A percentile compares a stretch with the other conserved stretches of the same genome.
phyloP scores from a whole-genome alignment of 164 flowering plant species.

The Protea cynaroides region DNA sequence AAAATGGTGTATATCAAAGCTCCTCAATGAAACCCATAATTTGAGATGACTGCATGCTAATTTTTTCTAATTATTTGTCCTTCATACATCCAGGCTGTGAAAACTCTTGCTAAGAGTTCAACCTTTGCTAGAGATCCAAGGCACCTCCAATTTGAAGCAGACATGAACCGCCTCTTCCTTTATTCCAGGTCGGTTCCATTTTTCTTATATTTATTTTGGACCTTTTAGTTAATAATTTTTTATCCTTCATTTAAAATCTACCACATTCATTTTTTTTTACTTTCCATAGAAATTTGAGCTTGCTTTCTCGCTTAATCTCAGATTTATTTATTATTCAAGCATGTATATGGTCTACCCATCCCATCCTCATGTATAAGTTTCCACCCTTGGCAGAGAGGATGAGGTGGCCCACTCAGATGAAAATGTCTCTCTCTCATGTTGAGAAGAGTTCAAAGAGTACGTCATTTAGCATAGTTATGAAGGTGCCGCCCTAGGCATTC shows the following conservation, averaged over 20 bases:
- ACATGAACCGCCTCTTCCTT: constrained; percentile 75
- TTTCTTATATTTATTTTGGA: background rate
- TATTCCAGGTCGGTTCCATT: constrained; percentile 56
- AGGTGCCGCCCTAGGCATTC: too few species aligned
- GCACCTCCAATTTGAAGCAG: constrained; percentile 78
- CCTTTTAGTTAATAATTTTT: background rate
- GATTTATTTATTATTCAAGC: background rate
- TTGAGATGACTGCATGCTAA: constrained; percentile 1
- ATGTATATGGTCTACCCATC: background rate
- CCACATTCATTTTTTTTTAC: too few species aligned
- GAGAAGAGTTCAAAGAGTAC: too few species aligned
- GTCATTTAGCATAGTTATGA: too few species aligned
- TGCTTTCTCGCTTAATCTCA: background rate
- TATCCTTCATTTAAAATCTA: background rate
- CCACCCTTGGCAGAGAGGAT: too few species aligned
- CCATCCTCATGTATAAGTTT: too few species aligned
- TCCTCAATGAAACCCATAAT: too few species aligned
- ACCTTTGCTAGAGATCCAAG: constrained; percentile 69
- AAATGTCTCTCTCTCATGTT: too few species aligned
- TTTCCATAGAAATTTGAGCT: background rate
- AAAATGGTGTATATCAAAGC: too few species aligned
- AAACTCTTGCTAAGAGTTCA: constrained; percentile 59
- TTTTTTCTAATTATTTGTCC: background rate
- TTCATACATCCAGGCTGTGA: constrained; percentile 41
- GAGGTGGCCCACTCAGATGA: too few species aligned